These are phyloP conservation scores for Galerina marginata DNA, from an alignment of 768 basidiomycete genomes.

Conservation along the genomic window DNA sequence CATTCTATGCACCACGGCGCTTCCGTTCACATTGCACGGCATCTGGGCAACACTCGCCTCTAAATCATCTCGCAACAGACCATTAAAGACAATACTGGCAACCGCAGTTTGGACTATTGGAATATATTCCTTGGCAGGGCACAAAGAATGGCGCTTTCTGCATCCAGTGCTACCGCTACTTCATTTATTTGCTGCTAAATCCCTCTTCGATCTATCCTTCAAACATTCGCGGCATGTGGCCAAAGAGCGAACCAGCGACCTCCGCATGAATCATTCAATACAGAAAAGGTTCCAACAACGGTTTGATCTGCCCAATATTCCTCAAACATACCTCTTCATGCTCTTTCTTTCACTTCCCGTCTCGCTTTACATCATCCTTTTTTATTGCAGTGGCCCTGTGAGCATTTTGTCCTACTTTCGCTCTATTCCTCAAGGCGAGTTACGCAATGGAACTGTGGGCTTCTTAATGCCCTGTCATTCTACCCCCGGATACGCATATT, in stretches of 20 bases:
- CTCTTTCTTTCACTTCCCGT: conserved; percentile 63
- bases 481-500: conserved; percentile 87
- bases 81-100: conserved; percentile 50
- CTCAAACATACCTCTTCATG: conserved; percentile 41
- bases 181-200: conserved; percentile 78
- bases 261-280: neutral
- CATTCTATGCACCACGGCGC: conserved; percentile 71
- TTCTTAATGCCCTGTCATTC: conserved; percentile 98
- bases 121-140: conserved; percentile 81
- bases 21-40: conserved; percentile 78
- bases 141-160: conserved; percentile 98
- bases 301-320: conserved; percentile 36
- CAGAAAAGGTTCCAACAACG: neutral
- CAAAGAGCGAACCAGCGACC: neutral
- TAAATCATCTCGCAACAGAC: conserved; percentile 27
- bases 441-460: conserved; percentile 59
- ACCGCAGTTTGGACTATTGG: conserved; percentile 64
- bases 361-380: conserved; percentile 70
- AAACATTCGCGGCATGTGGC: neutral
- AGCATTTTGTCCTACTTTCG: conserved; percentile 74
- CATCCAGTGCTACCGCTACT: conserved; percentile 89
- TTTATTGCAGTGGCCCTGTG: conserved; percentile 84
- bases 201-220: conserved; percentile 57
- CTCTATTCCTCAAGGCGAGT: conserved; percentile 50
- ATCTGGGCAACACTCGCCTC: conserved; percentile 42